phyloP scores from a whole-genome alignment of 805 yeast genomes.

The Kuraishia ogatae region DNA sequence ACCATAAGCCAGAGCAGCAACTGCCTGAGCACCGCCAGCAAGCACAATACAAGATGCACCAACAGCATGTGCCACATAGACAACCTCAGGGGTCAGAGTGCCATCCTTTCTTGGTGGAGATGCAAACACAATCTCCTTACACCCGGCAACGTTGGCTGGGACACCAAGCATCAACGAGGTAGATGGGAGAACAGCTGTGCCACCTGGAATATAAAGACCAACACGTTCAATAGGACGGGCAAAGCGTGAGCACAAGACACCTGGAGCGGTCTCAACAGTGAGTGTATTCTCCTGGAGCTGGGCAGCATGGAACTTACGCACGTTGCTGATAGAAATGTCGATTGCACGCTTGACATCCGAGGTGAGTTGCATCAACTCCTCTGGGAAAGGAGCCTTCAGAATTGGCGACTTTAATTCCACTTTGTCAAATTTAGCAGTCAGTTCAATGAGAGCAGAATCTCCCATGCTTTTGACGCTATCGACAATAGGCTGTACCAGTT shows the following conservation, averaged over 20 bases:
- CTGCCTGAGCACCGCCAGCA: conserved; percentile 99
- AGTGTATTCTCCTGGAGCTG: conserved; percentile 70
- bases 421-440: conserved; percentile 86
- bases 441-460: conserved; percentile 81
- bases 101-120: conserved; percentile 96
- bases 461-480: conserved; percentile 70
- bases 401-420: conserved; percentile 68
- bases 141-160: conserved; percentile 97
- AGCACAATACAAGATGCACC: conserved; percentile 86
- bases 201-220: conserved; percentile 97
- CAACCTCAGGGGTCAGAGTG: conserved; percentile 91
- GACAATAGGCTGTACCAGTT: conserved; percentile 84
- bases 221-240: conserved; percentile 92
- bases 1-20: conserved; percentile 98
- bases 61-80: conserved; percentile 91
- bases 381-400: conserved; percentile 80
- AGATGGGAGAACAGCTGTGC: conserved; percentile 96
- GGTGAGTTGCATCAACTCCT: conserved; percentile 60
- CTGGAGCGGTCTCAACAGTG: conserved; percentile 87
- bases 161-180: conserved; percentile 98
- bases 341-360: conserved; percentile 81
- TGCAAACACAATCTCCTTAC: conserved; percentile 84
- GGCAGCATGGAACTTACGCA: conserved; percentile 87
- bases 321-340: conserved; percentile 84
- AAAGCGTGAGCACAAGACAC: conserved; percentile 90